phyloP scores from a whole-genome alignment of 169 alveolate genomes.

The Cystoisospora suis region DNA sequence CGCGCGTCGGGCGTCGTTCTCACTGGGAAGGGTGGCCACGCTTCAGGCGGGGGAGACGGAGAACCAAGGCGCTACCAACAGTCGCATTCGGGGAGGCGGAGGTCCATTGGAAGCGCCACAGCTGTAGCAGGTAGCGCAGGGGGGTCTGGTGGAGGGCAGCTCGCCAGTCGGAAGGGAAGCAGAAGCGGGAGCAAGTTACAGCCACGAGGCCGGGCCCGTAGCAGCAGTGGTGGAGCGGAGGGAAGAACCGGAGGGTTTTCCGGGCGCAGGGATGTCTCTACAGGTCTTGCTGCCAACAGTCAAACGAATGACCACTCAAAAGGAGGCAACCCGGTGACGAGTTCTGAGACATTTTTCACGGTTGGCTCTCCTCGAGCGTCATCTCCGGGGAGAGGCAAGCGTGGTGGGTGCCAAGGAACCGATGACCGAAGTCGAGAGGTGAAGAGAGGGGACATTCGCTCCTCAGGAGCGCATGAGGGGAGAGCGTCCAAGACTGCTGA shows the following conservation, averaged over 20 bases:
- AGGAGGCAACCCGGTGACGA: background rate
- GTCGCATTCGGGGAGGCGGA: background rate
- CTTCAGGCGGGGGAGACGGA: too few species aligned
- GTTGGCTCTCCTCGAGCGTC: too few species aligned
- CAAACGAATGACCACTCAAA: background rate
- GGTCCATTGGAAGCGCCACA: background rate
- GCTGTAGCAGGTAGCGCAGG: background rate
- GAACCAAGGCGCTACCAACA: background rate
- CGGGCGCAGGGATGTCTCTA: background rate
- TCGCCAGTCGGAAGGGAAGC: constrained; percentile 36
- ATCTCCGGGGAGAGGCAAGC: background rate
- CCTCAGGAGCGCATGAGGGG: background rate
- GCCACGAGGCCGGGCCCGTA: constrained; percentile 6
- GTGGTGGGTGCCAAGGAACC: background rate
- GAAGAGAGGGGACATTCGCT: background rate
- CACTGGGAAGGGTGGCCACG: too few species aligned
- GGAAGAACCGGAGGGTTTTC: background rate
- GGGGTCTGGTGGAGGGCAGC: constrained; percentile 1
- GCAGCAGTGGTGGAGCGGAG: constrained; percentile 23
- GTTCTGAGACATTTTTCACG: too few species aligned
- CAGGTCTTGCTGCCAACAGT: background rate
- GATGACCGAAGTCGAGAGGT: background rate
- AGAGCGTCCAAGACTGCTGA: background rate
- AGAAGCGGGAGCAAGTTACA: constrained; percentile 20
- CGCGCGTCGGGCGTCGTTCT: too few species aligned